A percentile compares a stretch with the other conserved stretches of the same genome.
These are phyloP conservation scores for Nasturtium officinale DNA, from an alignment of 345 rosid genomes.

Conservation along the genomic window DNA sequence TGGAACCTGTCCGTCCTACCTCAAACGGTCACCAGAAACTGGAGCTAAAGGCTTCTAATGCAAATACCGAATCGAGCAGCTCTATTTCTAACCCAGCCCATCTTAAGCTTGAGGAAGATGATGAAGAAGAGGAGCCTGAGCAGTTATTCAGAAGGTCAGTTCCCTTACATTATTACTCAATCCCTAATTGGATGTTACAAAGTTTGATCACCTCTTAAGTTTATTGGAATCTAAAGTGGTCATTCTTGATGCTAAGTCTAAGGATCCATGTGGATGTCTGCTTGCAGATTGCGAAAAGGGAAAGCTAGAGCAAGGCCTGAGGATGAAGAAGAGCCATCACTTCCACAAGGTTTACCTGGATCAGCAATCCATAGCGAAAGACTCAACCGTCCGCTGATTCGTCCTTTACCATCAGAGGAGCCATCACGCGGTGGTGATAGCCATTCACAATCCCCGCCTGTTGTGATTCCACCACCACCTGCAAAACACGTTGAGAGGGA, in stretches of 20 bases:
- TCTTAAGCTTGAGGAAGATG: constrained; percentile 54
- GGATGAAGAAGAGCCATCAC: constrained; percentile 59
- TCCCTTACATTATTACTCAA: constrained; percentile 14
- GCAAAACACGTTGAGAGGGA: constrained; percentile 90
- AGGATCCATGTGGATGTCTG: constrained; percentile 1
- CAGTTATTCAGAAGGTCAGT: constrained; percentile 86
- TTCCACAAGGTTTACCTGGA: constrained; percentile 54
- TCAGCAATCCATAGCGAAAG: constrained; percentile 55
- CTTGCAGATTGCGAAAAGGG: constrained; percentile 74
- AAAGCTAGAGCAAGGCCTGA: constrained; percentile 85
- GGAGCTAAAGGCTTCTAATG: constrained; percentile 33
- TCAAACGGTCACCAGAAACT: constrained; percentile 49
- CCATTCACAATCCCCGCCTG: constrained; percentile 47
- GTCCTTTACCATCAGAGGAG: constrained; percentile 56
- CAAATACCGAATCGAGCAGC: constrained; percentile 46
- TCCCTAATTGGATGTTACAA: not conserved
- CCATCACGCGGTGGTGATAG: constrained; percentile 42
- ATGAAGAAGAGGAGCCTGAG: constrained; percentile 75
- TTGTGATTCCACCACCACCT: constrained; percentile 92
- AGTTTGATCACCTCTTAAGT: not conserved
- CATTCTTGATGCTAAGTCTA: constrained; percentile 28
- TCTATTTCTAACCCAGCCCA: constrained; percentile 46
- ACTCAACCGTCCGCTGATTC: constrained; percentile 79
- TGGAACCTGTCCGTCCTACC: constrained; percentile 43
- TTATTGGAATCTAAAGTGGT: constrained; percentile 2